phyloP scores from a whole-genome alignment of 805 yeast species.

The Clavispora santaluciae region DNA sequence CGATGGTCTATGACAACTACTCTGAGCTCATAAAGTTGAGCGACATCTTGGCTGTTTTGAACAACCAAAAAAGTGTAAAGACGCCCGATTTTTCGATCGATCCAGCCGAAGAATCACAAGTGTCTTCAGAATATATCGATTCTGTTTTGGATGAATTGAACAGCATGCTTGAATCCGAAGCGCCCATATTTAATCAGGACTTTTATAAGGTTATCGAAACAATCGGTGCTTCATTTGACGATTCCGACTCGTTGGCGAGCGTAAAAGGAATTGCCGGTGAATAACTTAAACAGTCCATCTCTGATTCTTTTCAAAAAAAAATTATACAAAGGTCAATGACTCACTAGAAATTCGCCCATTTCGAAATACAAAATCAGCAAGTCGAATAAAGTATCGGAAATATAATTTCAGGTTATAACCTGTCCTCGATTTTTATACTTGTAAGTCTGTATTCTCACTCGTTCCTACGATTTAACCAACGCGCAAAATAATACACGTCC shows the following conservation, averaged over 20 bases:
- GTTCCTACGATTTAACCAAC: not conserved
- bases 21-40: slow-evolving; percentile 67
- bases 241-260: slow-evolving; percentile 11
- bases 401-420: no score
- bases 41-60: slow-evolving; percentile 38
- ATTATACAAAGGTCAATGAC: no score
- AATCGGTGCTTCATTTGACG: slow-evolving; percentile 4
- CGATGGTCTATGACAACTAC: slow-evolving; percentile 71
- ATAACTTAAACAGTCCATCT: not conserved
- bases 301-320: not conserved
- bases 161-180: slow-evolving; percentile 7
- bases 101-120: not conserved
- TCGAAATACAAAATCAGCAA: no score
- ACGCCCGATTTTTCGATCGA: not conserved
- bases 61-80: not conserved
- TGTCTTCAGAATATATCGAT: slow-evolving; percentile 8
- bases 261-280: slow-evolving; percentile 7
- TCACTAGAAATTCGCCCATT: no score
- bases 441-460: no score
- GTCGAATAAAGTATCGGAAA: no score
- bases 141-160: slow-evolving; percentile 7
- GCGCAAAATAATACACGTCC: slow-evolving; percentile 1
- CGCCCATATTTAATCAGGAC: slow-evolving; percentile 14
- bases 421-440: no score
- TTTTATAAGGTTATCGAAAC: slow-evolving; percentile 9